Evolutionary conservation across 176 grass and related monocot genomes (phyloP), one percentile per base, ranked within the genome.

Genomic region (Guadua angustifolia): DNA sequence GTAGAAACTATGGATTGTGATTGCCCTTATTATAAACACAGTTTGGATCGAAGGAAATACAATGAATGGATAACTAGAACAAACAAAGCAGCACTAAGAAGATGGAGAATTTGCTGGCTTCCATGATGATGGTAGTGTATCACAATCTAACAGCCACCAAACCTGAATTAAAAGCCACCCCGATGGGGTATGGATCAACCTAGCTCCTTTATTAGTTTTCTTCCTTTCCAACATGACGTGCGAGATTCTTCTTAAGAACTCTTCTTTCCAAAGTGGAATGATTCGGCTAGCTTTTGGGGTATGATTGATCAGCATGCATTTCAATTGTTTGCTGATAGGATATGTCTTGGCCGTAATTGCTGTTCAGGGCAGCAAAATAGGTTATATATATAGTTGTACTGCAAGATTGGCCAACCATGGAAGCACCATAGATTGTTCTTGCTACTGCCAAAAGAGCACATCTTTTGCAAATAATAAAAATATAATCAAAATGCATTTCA

Each of bases 111-210:
- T 73, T 6, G 72, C 43, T 82, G 79, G 78, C 61, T 39, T n/a
- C 61, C 62, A 80, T 14, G 42, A 66, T 47, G 45, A 22, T 80
- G 21, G 69, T 39, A 62, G 19, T 22, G 33, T 5, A 73, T 86
- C 38, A 15, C 15, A 50, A 82, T 74, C 70, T 75, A 75, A 57
- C 66, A 36, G 49, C 69, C 39, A 82, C 79, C 85, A 19, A 69
- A 77, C 75, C 9, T 67, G 18, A 66, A 73, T 57, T 71, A 7
- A 65, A 71, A 43, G 53, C 11, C 52, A 33, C 17, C 43, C 58
- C 0, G n/a, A 7, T 22, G 29, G 64, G 42, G 12, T 17, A 50
- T 47, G 62, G 52, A 5, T 77, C 15, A 10, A 5, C 52, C 64
- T n/a, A n/a, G n/a, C n/a, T 7, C 9, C 45, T 85, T 24, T 10